A percentile compares a stretch with the other conserved stretches of the same genome.
Conservation (phyloP, 139 green algal species). For the Chlorella vulgaris region DNA sequence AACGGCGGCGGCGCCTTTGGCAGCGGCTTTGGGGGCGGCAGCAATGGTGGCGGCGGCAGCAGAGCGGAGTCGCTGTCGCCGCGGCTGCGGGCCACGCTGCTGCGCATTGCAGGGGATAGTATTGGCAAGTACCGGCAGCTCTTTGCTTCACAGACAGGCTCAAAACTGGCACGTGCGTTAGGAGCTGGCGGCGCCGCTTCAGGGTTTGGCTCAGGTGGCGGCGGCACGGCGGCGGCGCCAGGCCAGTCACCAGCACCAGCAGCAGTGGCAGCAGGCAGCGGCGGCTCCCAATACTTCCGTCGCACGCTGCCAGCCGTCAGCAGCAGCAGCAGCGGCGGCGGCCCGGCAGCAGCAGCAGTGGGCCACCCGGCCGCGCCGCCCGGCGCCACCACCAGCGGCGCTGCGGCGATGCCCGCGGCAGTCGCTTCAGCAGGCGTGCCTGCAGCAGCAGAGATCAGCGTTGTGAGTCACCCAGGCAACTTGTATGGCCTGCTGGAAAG, state of each 20-base stretch:
- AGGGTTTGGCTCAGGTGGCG: not conserved
- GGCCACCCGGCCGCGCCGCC: not conserved
- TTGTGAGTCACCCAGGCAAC: slow-evolving; percentile 41
- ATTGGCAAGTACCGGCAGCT: slow-evolving; percentile 39
- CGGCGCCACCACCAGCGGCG: not conserved
- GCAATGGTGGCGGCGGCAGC: not conserved
- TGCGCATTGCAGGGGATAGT: slow-evolving; percentile 39
- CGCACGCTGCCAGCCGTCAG: slow-evolving; percentile 16
- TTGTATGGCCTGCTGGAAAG: slow-evolving; percentile 56
- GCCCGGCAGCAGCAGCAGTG: not conserved
- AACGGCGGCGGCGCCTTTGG: not conserved
- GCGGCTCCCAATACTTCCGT: slow-evolving; percentile 1
- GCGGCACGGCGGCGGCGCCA: not conserved
- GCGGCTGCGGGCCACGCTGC: slow-evolving; percentile 39
- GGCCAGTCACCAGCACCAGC: not conserved
- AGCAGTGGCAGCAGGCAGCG: not conserved
- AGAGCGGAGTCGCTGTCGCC: slow-evolving; percentile 30
- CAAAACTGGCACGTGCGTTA: slow-evolving; percentile 27
- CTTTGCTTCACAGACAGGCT: slow-evolving; percentile 21
- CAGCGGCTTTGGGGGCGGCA: not conserved
- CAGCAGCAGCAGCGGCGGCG: not conserved
- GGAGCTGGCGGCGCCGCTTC: not conserved
- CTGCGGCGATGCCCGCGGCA: not conserved
- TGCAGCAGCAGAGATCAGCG: slow-evolving; percentile 11
- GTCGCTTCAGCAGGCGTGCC: not conserved